Evolutionary conservation across 1,139 yeast species (phyloP), one percentile per base, ranked within the genome.

Genomic region (Hyphopichia pseudoburtonii): DNA sequence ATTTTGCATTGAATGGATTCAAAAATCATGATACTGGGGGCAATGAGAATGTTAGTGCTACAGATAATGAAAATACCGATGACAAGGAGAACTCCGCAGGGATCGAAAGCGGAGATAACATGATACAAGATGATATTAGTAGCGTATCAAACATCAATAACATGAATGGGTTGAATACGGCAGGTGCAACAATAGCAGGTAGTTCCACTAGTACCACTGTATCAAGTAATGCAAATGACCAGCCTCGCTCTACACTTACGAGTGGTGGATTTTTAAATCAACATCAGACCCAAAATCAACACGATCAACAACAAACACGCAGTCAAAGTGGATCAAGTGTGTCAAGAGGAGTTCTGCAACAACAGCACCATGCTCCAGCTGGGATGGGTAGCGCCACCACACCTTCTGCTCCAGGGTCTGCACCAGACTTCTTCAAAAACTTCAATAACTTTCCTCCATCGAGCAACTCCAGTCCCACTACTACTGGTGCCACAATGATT

Each of bases 401-500:
- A 8, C 33, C 36, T 3, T 34, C 36, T 12, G 36, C 33, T 4
- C 36, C 32, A 17, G 31, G 32, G 14, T 16, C 31, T 9, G 38
- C 37, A 6, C 34, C 33, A 9, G 42, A 39, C 14, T 39, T 39
- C 16, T 40, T 40, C 38, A 36, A 37, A 24, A 32, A 38, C 28
- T 46, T 56, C 42, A 54, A 46, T 26, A 41, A 46, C 12, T 42
- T 47, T 28, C 32, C 48, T 40, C 39, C 52, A 44, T 42, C 70
- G 42, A 46, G 53, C 46, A 46, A 55, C 46, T 38, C 62, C 17
- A 52, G 56, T 27, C 65, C 58, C 16, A 40, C 47, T 36, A 43
- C 54, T 45, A 37, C 57, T 45, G 40, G 60, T 58, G 27, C 33
- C 41, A 50, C 26, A 51, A 58, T 54, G 52, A 69, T 51, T 57